Conservation (phyloP, 305 asterid genomes). For the Caryopteris hybrid region DNA sequence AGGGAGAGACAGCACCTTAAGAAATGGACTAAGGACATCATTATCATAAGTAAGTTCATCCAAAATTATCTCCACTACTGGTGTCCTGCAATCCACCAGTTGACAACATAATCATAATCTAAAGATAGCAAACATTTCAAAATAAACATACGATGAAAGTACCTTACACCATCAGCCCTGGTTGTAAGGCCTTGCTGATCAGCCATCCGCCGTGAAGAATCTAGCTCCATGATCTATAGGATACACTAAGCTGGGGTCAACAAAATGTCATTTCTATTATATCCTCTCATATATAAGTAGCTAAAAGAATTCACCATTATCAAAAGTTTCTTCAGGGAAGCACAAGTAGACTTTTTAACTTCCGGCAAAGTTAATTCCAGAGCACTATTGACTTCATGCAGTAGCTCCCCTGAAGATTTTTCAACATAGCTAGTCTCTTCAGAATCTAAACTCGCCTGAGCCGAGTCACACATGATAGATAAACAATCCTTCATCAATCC, state of each 20-base stretch:
- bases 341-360: slow-evolving; percentile 44
- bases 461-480: slow-evolving; percentile 37
- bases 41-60: slow-evolving; percentile 66
- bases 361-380: slow-evolving; percentile 58
- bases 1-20: slow-evolving; percentile 53
- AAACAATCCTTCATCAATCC: slow-evolving; percentile 58
- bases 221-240: slow-evolving; percentile 71
- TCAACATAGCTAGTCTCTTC: slow-evolving; percentile 29
- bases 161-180: slow-evolving; percentile 87
- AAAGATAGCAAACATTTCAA: background rate
- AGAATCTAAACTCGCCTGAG: slow-evolving; percentile 27
- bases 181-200: slow-evolving; percentile 64
- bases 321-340: slow-evolving; percentile 53
- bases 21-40: slow-evolving; percentile 54
- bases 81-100: slow-evolving; percentile 57
- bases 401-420: slow-evolving; percentile 28
- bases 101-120: slow-evolving; percentile 12
- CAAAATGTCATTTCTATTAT: slow-evolving; percentile 18
- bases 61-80: slow-evolving; percentile 66
- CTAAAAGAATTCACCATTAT: slow-evolving; percentile 47
- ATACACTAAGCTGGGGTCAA: slow-evolving; percentile 15
- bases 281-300: slow-evolving; percentile 21
- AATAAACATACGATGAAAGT: slow-evolving; percentile 10
- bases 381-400: slow-evolving; percentile 30
- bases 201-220: slow-evolving; percentile 61